Percentiles rank a stretch among this genome's conserved stretches.
Conservation (phyloP, 768 basidiomycete genomes). For the Phylloporus scabripes region DNA sequence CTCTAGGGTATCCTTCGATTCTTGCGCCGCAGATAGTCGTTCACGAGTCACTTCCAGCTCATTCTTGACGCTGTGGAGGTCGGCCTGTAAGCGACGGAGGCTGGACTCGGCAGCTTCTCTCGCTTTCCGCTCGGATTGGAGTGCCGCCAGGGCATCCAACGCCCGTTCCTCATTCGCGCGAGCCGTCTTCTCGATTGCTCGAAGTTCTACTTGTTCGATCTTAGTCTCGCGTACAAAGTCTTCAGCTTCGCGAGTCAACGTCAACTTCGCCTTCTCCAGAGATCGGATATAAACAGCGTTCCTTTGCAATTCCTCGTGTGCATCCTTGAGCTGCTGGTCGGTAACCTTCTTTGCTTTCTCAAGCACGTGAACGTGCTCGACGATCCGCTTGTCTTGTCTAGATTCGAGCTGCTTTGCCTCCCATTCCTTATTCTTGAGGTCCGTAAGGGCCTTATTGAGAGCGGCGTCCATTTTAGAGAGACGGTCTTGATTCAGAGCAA, state of each 20-base stretch:
- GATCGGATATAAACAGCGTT: constrained; percentile 74
- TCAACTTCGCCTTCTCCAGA: constrained; percentile 74
- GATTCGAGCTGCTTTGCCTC: constrained; percentile 83
- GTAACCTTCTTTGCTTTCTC: constrained; percentile 95
- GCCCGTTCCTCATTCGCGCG: constrained; percentile 59
- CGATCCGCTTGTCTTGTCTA: constrained; percentile 94
- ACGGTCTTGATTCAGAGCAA: constrained; percentile 60
- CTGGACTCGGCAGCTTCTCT: constrained; percentile 64
- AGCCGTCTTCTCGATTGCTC: constrained; percentile 63
- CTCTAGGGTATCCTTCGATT: constrained; percentile 63
- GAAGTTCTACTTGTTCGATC: constrained; percentile 57
- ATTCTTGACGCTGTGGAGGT: constrained; percentile 49
- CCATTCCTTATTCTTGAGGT: constrained; percentile 78
- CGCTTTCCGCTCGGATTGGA: constrained; percentile 62
- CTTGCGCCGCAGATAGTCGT: constrained; percentile 47
- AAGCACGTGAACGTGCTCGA: constrained; percentile 94
- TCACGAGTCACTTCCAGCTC: constrained; percentile 54
- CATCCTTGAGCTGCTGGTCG: constrained; percentile 82
- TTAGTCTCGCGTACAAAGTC: constrained; percentile 74
- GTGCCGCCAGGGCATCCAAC: constrained; percentile 47
- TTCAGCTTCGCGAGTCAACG: constrained; percentile 75
- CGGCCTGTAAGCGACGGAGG: constrained; percentile 52
- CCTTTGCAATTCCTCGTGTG: constrained; percentile 70
- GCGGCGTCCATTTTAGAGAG: constrained; percentile 72
- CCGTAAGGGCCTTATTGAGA: constrained; percentile 72